Base-by-base conservation (phyloP, 140 eudicot species). In the Stevia rebaudiana region DNA sequence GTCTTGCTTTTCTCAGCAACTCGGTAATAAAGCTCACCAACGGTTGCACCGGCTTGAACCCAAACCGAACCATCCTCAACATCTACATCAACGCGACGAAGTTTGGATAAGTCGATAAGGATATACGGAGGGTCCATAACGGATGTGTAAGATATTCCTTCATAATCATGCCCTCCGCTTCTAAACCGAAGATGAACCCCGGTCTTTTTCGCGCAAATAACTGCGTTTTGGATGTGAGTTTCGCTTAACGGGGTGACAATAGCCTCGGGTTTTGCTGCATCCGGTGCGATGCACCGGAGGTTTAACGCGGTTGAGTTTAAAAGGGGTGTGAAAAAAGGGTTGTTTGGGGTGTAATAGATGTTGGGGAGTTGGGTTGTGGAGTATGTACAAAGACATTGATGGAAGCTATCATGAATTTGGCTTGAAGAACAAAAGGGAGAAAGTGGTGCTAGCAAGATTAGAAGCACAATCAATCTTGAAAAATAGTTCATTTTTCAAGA, bases 1-100 rank as follows among this genome's bases (percentile, higher is more conserved):
- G 70, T 63, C 54, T 70, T 81, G 52, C 87, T 84, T 58, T 81
- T 76, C 18, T 79, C 83, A 1, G 80, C 76, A 35, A 84, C 77
- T 52, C 83, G 72, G 47, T 84, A 84, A 36, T 78, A 84, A 15
- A 81, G 75, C 61, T 84, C 92, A n/a, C 92, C 92, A 22, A 81
- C 35, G 13, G 92, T 84, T 19, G 91, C 91, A 30, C 91, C 91
- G 0, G 84, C 80, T 46, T 81, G 74, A 39, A 82, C 88, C 88
- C 85, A 82, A 49, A 79, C 88, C 11, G 75, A 67, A 4, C 68
- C 68, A 39, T 76, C 80, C 11, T 19, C 37, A 21, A 69, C 22
- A 43, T 69, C 67, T 42, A 69, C 74, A 43, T 30, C 10, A 58
- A 69, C 25, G 19, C 49, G 49, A 44, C 74, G 74, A 15, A 69